Base-by-base conservation (phyloP, 139 green algal genomes). In the Chlorella sp. region DNA sequence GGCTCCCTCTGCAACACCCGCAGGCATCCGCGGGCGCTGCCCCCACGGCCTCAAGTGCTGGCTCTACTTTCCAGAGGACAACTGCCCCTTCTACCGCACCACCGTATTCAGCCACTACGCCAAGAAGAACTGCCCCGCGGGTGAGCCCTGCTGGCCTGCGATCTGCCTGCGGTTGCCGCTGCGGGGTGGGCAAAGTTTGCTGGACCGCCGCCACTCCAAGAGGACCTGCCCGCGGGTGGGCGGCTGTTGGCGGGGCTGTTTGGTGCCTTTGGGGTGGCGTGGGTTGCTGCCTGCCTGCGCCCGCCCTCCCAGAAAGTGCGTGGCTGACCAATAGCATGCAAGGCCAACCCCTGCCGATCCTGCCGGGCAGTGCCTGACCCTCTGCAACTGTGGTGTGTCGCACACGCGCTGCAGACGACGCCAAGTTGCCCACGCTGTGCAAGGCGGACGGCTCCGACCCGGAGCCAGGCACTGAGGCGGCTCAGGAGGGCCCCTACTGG, bases 71-170 rank as follows among this genome's bases (percentile, higher is more conserved):
- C 95, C 95, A 11, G 95, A 98, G 84, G 89, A 92, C 86, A 81
- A 97, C 91, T 98, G 95, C 92, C 95, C 95, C 81, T 98, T 95
- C 89, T 98, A 98, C 93, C 91, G 95, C 62, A 89, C 87, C 69
- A 98, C 95, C 17, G 91, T 98, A 3, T 98, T 98, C 92, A 95
- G 88, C 62, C 95, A 98, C 91, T 98, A 98, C 79, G 93, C 95
- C 43, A 90, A 92, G 56, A 81, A 89, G 62, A 98, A 98, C 88
- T 96, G 93, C 89, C 95, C 95, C 0, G 79, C 84, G 20, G 77
- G 85, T 84, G 76, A 26, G 51, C 4, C 13, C 30, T 19, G 40
- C 17, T 32, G 69, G 38, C 6, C 11, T 28, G 46, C 28, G 2
- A 3, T 51, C 38, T 17, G 19, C 9, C 38, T 73, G n/a, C 38